Base-by-base conservation (phyloP, 176 grass and related monocot genomes). In the Oryza nivara region DNA sequence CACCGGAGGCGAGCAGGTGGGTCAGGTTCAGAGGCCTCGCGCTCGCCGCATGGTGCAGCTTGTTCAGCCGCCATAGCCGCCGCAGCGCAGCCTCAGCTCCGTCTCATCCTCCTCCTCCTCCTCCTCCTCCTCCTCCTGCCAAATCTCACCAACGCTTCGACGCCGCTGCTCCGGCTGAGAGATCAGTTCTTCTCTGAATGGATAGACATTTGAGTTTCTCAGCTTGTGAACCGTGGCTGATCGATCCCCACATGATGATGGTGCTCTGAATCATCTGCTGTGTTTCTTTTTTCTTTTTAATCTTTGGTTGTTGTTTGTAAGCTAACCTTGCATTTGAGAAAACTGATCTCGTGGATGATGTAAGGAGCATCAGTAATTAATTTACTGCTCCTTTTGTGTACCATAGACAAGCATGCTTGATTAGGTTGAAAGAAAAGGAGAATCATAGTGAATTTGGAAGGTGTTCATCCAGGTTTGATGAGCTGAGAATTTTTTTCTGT, bases 141-240 rank as follows among this genome's bases (percentile, higher is more conserved):
- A 83, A 83, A 65, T 20, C 41, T 51, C 41, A 51, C 15, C 74
- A 8, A 35, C 64, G 78, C 47, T 5, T 46, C 48, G 49, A 38
- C 45, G 68, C 77, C 71, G 49, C 72, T 22, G 65, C 25, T 34
- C 16, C 51, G 12, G 46, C 74, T 44, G 11, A 56, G 54, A 41
- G 16, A 58, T 58, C 54, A 25, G 13, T 56, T 44, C 77, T 32
- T 84, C 20, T 20, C 65, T 88, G 65, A 87, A 16, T 71, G 70
- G 19, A 26, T 64, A 76, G 10, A 75, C 65, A 44, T 26, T 26
- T 70, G 48, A 67, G 49, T 45, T 56, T 75, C 61, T 75, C 84
- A 71, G 34, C 85, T 56, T 87, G 32, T 69, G 70, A 84, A 65
- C 61, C 54, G 75, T 87, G 79, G 66, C 46, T 73, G 73, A 86